These are phyloP conservation scores for Leptodermis oblonga DNA, from an alignment of 257 asterid species.

Conservation along the genomic window DNA sequence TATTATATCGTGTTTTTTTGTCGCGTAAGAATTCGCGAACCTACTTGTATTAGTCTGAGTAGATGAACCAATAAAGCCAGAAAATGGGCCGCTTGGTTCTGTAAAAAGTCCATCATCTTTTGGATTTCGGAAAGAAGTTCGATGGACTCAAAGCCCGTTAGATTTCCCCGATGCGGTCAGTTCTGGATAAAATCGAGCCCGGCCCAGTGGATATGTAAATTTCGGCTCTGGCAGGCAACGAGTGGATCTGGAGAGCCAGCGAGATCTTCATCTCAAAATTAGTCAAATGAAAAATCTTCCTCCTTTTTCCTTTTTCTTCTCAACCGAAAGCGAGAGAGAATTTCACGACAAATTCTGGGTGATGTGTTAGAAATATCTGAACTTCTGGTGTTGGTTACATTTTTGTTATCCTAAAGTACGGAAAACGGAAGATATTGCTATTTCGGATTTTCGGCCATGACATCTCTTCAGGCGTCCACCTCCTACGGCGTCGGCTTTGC, in stretches of 20 bases:
- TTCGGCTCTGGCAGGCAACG: constrained; percentile 31
- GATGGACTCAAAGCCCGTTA: not conserved
- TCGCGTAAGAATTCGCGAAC: too few relatives aligned
- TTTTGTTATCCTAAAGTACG: not conserved
- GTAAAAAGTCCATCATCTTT: not conserved
- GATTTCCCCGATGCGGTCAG: not conserved
- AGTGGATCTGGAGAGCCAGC: constrained; percentile 40
- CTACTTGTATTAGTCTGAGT: too few relatives aligned
- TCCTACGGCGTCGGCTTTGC: constrained; percentile 63
- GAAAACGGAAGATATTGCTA: not conserved
- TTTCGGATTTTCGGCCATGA: constrained; percentile 46
- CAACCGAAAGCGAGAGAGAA: not conserved
- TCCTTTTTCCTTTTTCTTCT: too few relatives aligned
- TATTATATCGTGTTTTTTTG: too few relatives aligned
- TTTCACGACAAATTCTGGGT: too few relatives aligned
- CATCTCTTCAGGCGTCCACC: constrained; percentile 77
- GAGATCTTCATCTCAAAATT: not conserved
- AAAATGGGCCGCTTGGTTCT: too few relatives aligned
- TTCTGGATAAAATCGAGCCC: not conserved
- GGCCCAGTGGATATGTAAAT: constrained; percentile 25
- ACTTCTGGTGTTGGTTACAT: too few relatives aligned
- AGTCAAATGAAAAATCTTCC: constrained; percentile 12
- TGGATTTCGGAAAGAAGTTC: not conserved
- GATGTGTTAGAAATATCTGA: not conserved
- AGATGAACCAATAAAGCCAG: not conserved